Evolutionary conservation across 768 basidiomycete species (phyloP), one percentile per base, ranked within the genome.

Genomic region (Cystobasidium onofrii): DNA sequence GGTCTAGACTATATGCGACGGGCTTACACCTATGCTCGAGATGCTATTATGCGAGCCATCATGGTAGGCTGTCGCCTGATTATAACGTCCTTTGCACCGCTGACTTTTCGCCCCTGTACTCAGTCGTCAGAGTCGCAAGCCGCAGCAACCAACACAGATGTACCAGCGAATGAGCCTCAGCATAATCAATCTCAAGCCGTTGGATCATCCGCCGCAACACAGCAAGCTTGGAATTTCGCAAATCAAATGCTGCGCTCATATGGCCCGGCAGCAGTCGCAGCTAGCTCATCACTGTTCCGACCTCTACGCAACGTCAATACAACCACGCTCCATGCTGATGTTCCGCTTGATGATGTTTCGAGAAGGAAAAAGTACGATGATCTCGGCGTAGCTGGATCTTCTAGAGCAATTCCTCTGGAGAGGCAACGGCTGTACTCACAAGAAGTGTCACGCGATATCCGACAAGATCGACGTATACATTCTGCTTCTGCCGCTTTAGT

Each of bases 1-100:
- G 76, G 77, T 3, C 31, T 76, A 23, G 75, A 74, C 29, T 79
- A 75, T 46, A 18, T 76, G 52, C 52, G 69, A 31, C 69, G 69
- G 9, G 69, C 69, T 10, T 71, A 55, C 27, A 20, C 34, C 20
- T 52, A 52, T 36, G 25, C 54, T 6, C 3, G 69, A 9, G 69
- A 71, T n/a, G 55, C 69, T 1, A 55, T 71, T 4, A 55, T 71
- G 31, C n/a, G 55, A 18, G 69, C 69, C 29, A 71, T 71, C 12
- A 12, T 71, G 12, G 50, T 71, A 25, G 6, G 33, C 44, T 18
- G 18, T n/a, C n/a, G 27, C 13, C 44, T 67, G 25, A 34, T 25
- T n/a, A 20, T 39, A 23, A 9, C 31, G 25, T 4, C 10, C 55
- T 29, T 29, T 6, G 63, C 23, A 23, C 10, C 27, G 15, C 43